Conservation (phyloP, 192 early-diverging fungal genomes). For the Glomus cerebriforme region DNA sequence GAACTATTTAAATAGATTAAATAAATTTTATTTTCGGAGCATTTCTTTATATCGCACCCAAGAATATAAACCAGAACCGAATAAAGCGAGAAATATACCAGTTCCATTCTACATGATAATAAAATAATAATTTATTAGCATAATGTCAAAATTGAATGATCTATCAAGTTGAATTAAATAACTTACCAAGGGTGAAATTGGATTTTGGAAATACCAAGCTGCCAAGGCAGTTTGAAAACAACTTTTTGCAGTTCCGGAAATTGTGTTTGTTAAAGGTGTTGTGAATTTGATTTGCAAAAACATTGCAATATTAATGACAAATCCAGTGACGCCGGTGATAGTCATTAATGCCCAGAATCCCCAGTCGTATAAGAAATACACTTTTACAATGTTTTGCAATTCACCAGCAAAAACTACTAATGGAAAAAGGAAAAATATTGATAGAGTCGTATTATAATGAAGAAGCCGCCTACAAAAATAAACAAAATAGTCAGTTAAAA, state of each 20-base stretch:
- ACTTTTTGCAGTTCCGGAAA: constrained; percentile 69
- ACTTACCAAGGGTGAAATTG: constrained; percentile 60
- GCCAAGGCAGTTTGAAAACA: constrained; percentile 68
- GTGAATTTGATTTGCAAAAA: constrained; percentile 73
- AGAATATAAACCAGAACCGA: constrained; percentile 61
- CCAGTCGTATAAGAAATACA: constrained; percentile 50
- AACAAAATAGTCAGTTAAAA: not conserved
- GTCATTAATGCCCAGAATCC: constrained; percentile 65
- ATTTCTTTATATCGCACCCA: constrained; percentile 61
- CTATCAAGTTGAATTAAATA: not conserved
- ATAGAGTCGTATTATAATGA: constrained; percentile 67
- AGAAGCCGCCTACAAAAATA: constrained; percentile 51
- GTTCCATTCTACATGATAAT: constrained; percentile 52
- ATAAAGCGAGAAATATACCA: constrained; percentile 57
- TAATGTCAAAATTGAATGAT: not conserved
- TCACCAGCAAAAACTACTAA: constrained; percentile 63
- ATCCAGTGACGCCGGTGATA: constrained; percentile 62
- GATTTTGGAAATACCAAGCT: constrained; percentile 63
- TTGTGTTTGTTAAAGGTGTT: constrained; percentile 67
- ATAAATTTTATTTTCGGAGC: constrained; percentile 42
- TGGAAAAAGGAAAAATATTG: constrained; percentile 58
- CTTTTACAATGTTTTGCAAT: constrained; percentile 49
- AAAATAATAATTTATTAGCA: not conserved
- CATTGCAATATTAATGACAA: constrained; percentile 70
- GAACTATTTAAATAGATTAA: not conserved